Base-by-base conservation (phyloP, 1,284 basidiomycete genomes). In the Ganoderma boninense region DNA sequence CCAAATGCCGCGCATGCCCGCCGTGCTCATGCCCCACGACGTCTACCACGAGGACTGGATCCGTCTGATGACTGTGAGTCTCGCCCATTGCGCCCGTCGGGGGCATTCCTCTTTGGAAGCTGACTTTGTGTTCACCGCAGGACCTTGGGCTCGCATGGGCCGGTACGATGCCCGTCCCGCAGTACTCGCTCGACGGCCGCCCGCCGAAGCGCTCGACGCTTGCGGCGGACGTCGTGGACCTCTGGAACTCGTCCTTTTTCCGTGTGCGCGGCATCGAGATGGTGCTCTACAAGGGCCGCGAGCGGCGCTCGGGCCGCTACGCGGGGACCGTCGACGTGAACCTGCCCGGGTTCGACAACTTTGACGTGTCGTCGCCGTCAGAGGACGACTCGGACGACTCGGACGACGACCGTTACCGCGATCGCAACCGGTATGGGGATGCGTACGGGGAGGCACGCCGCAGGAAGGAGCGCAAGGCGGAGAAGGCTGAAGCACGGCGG, bases 241-340 rank as follows among this genome's bases (percentile, higher is more conserved):
- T 92, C 43, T 95, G 93, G 93, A 95, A 95, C 78, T 79, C 80
- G 59, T 87, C 86, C 16, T 95, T 94, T 82, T 94, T 94, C 84
- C 77, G 86, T 68, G 81, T 85, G 40, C 91, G 93, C 62, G 89
- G 90, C 23, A 87, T 92, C 44, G 93, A 95, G 75, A 81, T 93
- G 62, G 85, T 93, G 42, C 83, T 95, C 14, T 95, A 89, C 84
- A 92, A 90, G 78, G 93, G 93, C 59, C 87, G 86, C 57, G 89
- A 93, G 79, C 88, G 91, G 54, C 89, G 90, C 71, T 90, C 92
- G 32, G 93, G 93, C 2, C 82, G 84, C 10, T 80, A 81, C 49
- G 81, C 83, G 0, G 92, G 92, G 52, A 75, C 80, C 0, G 75
- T 88, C 44, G 91, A 93, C 74, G 80, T 84, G 68, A 82, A 85